Evolutionary conservation across 192 early-diverging fungal species (phyloP), one percentile per base, ranked within the genome.

Genomic region (Rhizophlyctis rosea): DNA sequence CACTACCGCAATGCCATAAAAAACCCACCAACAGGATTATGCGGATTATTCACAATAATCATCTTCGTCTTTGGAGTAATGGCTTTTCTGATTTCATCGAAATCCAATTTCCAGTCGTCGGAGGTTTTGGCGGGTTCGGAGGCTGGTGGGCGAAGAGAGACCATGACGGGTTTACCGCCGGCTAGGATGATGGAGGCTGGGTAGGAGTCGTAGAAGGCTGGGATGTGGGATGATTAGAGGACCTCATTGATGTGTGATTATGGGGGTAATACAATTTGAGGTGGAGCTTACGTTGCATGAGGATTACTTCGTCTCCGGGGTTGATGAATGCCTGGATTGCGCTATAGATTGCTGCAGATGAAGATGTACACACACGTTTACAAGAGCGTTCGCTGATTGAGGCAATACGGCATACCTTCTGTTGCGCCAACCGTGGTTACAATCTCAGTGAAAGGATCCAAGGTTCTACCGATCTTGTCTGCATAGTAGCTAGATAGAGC

Each of bases 121-220:
- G 89, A 86, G 16, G 89, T 88, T 25, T 60, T 57, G 0, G 77
- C 62, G 9, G 64, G 32, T 25, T 67, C 59, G 39, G 73, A 73
- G 25, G 72, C 72, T 32, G 78, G 79, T 18, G 86, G 75, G 13
- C 85, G 74, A 60, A 98, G 81, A n/a, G 88, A 88, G 7, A 94
- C 90, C 53, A 88, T 89, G 1, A 92, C 88, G 4, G 93, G 91
- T 16, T 79, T 79, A 13, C 93, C 95, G 47, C 93, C 93, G 28
- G 90, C 89, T 81, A 98, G 88, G 11, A 78, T 80, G 50, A 96
- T 84, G 0, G 75, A 61, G 27, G 81, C 77, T 28, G 75, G 75
- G 69, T 98, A 98, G 77, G 88, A 88, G 69, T 98, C 95, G 76
- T 96, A 98, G 65, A 90, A 94, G 1, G 95, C n/a, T n/a, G n/a